A percentile compares a stretch with the other conserved stretches of the same genome.
These are phyloP conservation scores for Thielaviopsis cerberus DNA, from an alignment of 2,329 filamentous ascomycete species.

Conservation along the genomic window DNA sequence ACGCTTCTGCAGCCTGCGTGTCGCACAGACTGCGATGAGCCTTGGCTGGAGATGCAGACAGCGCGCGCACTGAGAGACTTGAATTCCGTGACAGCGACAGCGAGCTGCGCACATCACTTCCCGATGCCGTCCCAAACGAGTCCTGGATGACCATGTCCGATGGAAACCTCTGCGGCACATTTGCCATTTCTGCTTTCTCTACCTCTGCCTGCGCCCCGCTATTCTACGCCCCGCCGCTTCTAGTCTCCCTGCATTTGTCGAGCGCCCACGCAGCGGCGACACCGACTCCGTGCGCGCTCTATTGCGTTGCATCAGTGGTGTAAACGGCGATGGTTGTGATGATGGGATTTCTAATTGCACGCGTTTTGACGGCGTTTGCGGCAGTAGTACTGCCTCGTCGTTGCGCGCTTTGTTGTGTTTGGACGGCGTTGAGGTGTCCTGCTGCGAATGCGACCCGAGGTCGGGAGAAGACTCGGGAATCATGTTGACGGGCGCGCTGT, in stretches of 20 bases:
- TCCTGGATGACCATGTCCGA: slow-evolving; percentile 26
- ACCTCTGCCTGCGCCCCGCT: slow-evolving; percentile 13
- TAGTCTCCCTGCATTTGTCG: slow-evolving; percentile 16
- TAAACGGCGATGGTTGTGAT: slow-evolving; percentile 21
- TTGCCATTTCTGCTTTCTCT: too few relatives aligned
- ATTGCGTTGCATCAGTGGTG: slow-evolving; percentile 24
- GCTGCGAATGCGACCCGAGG: background rate
- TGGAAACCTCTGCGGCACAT: slow-evolving; percentile 14
- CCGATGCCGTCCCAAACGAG: slow-evolving; percentile 20
- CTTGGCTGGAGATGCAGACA: background rate
- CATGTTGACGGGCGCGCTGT: background rate
- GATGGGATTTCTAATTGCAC: slow-evolving; percentile 26
- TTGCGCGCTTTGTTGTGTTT: background rate
- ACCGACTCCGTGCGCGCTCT: slow-evolving; percentile 18
- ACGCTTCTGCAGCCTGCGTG: background rate
- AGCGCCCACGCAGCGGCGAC: slow-evolving; percentile 24
- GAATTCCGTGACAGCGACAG: background rate
- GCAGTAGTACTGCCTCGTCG: slow-evolving; percentile 16
- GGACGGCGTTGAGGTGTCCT: background rate
- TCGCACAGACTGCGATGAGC: too few relatives aligned
- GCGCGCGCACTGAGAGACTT: background rate
- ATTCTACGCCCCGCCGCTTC: background rate
- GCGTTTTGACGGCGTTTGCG: slow-evolving; percentile 23
- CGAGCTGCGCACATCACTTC: background rate
- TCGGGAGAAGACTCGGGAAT: background rate